These are phyloP conservation scores for Mucor racemosus DNA, from an alignment of 371 early-diverging fungal genomes.

Conservation along the genomic window DNA sequence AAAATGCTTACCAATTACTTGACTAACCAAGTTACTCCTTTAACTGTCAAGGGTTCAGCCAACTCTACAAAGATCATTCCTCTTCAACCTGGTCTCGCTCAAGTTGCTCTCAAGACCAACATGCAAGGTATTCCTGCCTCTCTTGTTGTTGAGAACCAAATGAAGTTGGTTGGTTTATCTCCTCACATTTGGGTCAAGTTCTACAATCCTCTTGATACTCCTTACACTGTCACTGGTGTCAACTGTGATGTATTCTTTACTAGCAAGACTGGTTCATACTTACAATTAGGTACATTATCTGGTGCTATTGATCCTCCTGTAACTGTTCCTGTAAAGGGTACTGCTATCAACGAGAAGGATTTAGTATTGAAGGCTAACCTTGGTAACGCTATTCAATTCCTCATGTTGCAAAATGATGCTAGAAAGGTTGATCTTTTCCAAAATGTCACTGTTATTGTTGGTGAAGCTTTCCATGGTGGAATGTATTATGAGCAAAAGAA, in stretches of 20 bases:
- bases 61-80: constrained; percentile 49
- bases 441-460: constrained; percentile 41
- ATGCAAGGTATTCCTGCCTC: constrained; percentile 41
- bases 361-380: constrained; percentile 25
- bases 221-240: constrained; percentile 38
- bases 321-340: constrained; percentile 35
- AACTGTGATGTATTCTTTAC: constrained; percentile 4
- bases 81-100: constrained; percentile 50
- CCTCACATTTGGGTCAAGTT: constrained; percentile 39
- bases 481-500: constrained; percentile 42
- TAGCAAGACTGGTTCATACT: neutral
- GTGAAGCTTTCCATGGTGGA: constrained; percentile 38
- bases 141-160: constrained; percentile 33
- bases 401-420: constrained; percentile 17
- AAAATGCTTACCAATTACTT: constrained; percentile 41
- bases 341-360: constrained; percentile 27
- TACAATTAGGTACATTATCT: constrained; percentile 33
- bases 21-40: constrained; percentile 42
- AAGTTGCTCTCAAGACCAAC: constrained; percentile 45
- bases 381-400: constrained; percentile 11
- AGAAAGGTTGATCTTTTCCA: constrained; percentile 37
- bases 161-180: constrained; percentile 17
- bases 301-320: constrained; percentile 33
- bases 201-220: constrained; percentile 54
- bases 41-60: constrained; percentile 46